Percentiles rank a stretch among this genome's conserved stretches.
Conservation (phyloP, 2,329 filamentous ascomycete species). For the Niveomyces coronatus region DNA sequence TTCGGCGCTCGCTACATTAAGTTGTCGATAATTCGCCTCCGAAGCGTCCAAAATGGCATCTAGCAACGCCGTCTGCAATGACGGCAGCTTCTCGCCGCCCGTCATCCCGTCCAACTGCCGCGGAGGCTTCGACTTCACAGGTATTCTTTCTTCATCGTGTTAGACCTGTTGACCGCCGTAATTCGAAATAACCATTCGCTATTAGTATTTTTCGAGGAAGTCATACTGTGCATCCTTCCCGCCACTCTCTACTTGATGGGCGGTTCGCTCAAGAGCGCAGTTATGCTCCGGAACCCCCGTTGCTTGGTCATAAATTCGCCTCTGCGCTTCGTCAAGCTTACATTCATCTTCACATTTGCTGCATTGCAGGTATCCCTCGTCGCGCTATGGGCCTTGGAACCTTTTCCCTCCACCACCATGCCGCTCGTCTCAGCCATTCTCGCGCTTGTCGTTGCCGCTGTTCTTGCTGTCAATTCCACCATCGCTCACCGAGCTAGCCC, state of each 20-base stretch:
- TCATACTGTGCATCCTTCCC: conserved; percentile 7
- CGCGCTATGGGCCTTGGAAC: conserved; percentile 6
- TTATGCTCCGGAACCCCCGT: conserved; percentile 6
- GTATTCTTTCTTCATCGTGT: conserved; percentile 2
- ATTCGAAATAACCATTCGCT: background rate
- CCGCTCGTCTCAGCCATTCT: conserved; percentile 5
- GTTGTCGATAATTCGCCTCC: conserved; percentile 2
- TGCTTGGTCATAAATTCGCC: conserved; percentile 2
- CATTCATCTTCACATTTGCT: conserved; percentile 6
- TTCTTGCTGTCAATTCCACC: background rate
- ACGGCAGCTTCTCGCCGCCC: conserved; percentile 1
- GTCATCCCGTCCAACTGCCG: conserved; percentile 4
- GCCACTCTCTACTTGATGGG: conserved; percentile 6
- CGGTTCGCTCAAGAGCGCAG: conserved; percentile 4
- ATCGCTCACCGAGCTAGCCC: conserved; percentile 3
- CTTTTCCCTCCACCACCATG: conserved; percentile 1
- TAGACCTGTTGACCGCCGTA: background rate
- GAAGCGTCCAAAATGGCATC: conserved; percentile 2
- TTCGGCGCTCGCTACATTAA: conserved; percentile 1
- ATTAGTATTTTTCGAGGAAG: background rate
- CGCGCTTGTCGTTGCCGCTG: conserved; percentile 6
- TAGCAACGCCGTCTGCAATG: conserved; percentile 2
- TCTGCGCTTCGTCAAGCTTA: conserved; percentile 6
- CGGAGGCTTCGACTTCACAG: conserved; percentile 10
- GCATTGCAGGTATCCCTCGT: conserved; percentile 8